Conservation (phyloP, 352 stramenopile genomes). For the Phytophthora pisi region DNA sequence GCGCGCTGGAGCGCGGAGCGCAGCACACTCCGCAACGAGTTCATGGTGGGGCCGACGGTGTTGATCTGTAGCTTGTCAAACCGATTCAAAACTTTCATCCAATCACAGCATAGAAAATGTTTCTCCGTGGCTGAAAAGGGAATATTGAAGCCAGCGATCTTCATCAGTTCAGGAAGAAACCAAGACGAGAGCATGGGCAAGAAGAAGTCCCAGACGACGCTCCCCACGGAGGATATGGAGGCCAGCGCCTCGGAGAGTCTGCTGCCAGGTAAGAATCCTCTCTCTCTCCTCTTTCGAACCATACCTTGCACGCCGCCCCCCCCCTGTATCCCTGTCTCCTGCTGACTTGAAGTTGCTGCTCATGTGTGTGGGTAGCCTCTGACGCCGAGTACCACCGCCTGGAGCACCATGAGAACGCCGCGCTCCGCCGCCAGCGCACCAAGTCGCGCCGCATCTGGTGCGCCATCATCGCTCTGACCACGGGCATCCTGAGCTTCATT, state of each 20-base stretch:
- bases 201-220: constrained; percentile 65
- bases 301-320: constrained; percentile 7
- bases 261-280: constrained; percentile 39
- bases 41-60: constrained; percentile 15
- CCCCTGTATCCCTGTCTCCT: not conserved
- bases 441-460: constrained; percentile 83
- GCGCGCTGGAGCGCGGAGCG: constrained; percentile 12
- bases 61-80: not conserved
- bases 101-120: constrained; percentile 15
- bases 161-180: constrained; percentile 31
- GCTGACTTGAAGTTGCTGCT: constrained; percentile 22
- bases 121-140: constrained; percentile 19
- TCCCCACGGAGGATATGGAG: constrained; percentile 51
- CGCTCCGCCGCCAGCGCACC: constrained; percentile 54
- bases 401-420: constrained; percentile 43
- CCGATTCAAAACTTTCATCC: constrained; percentile 11
- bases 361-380: constrained; percentile 22
- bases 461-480: constrained; percentile 77
- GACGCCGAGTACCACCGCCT: constrained; percentile 37
- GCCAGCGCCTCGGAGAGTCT: constrained; percentile 53
- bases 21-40: constrained; percentile 15
- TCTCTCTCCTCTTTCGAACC: not conserved
- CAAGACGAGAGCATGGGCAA: constrained; percentile 44
- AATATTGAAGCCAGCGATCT: constrained; percentile 48
- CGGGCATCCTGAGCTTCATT: constrained; percentile 85